Conservation (phyloP, 495 filamentous ascomycete genomes). For the Polyplosphaeria fusca region DNA sequence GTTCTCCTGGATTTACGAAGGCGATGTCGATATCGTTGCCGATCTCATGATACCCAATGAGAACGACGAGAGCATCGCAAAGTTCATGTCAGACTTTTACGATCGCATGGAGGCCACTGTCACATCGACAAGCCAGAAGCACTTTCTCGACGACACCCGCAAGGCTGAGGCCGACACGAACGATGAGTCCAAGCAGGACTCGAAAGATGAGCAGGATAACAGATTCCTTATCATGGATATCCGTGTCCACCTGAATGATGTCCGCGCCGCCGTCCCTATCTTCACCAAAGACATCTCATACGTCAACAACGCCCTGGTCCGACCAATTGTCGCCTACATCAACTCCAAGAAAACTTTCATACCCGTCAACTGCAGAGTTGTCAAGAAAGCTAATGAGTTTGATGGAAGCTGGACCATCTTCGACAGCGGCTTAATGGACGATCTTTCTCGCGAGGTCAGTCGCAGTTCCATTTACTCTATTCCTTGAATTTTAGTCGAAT, state of each 20-base stretch:
- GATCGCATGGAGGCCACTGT: slow-evolving; percentile 91
- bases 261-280: slow-evolving; percentile 83
- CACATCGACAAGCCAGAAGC: slow-evolving; percentile 47
- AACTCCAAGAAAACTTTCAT: slow-evolving; percentile 92
- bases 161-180: not conserved
- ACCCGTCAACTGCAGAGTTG: slow-evolving; percentile 87
- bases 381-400: slow-evolving; percentile 83
- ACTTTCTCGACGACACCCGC: slow-evolving; percentile 21
- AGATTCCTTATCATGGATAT: slow-evolving; percentile 86
- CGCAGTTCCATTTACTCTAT: too few species aligned
- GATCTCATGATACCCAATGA: slow-evolving; percentile 91
- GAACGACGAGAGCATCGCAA: slow-evolving; percentile 78
- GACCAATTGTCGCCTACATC: slow-evolving; percentile 98
- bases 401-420: slow-evolving; percentile 94
- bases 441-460: slow-evolving; percentile 78
- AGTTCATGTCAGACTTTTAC: slow-evolving; percentile 91
- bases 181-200: slow-evolving; percentile 19
- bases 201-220: slow-evolving; percentile 48
- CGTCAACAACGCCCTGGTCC: slow-evolving; percentile 89
- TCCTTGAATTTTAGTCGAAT: too few species aligned
- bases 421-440: slow-evolving; percentile 92
- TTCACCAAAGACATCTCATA: slow-evolving; percentile 90
- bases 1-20: slow-evolving; percentile 96
- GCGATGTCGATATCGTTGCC: slow-evolving; percentile 92
- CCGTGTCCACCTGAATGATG: slow-evolving; percentile 84